Percentiles rank a stretch among this genome's conserved stretches.
Conservation (phyloP, 2,329 filamentous ascomycete genomes). For the Aspergillus japonicus region DNA sequence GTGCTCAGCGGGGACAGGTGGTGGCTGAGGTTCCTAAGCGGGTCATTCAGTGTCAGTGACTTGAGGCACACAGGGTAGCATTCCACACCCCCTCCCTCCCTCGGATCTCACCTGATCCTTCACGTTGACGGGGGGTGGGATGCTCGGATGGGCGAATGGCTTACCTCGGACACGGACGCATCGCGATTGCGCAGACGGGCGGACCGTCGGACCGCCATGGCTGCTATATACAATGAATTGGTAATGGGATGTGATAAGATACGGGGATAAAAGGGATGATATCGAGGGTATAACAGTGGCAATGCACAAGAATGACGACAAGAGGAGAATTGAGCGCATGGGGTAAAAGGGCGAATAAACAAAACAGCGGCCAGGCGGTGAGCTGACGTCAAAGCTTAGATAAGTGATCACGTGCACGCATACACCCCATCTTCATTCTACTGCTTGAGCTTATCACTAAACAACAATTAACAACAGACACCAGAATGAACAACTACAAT, state of each 20-base stretch:
- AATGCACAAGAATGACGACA: constrained; percentile 1
- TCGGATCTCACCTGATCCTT: background rate
- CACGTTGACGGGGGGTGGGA: constrained; percentile 4
- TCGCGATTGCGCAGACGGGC: constrained; percentile 39
- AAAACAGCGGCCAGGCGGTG: constrained; percentile 17
- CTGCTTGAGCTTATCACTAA: background rate
- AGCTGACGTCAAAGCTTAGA: constrained; percentile 14
- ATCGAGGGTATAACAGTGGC: background rate
- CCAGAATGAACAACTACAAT: constrained; percentile 29
- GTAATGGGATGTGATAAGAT: background rate
- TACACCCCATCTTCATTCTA: background rate
- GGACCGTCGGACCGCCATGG: constrained; percentile 43
- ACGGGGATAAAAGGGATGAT: background rate
- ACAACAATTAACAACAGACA: background rate
- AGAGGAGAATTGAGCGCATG: constrained; percentile 4
- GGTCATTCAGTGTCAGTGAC: background rate
- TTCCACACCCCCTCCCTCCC: background rate
- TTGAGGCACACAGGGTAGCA: background rate
- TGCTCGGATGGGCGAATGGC: constrained; percentile 13
- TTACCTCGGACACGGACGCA: constrained; percentile 33
- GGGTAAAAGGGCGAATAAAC: constrained; percentile 15
- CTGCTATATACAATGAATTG: background rate
- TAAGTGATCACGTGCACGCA: background rate
- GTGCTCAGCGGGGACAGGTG: constrained; percentile 16
- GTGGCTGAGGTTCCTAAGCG: constrained; percentile 23